Evolutionary conservation across 495 filamentous ascomycete species (phyloP).

Genomic region (Xylaria flabelliformis): DNA sequence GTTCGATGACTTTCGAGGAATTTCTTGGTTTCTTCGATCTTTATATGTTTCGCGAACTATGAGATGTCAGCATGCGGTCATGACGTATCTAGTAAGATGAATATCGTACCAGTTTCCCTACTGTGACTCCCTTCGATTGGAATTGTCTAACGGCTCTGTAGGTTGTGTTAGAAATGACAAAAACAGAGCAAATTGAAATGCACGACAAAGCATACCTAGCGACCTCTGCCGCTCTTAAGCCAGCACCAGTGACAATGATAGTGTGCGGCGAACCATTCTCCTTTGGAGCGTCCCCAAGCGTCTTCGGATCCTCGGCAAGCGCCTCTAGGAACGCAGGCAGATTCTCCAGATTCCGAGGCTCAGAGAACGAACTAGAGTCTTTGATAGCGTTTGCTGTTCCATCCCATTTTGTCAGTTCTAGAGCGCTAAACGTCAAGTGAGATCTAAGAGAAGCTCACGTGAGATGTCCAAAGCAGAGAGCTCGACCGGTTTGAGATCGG

Average conservation of each 20-base stretch:
- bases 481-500: slow-evolving; percentile 80
- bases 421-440: background rate
- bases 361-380: slow-evolving; percentile 77
- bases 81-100: background rate
- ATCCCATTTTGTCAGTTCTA: background rate
- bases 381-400: slow-evolving; percentile 48
- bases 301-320: slow-evolving; percentile 59
- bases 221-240: slow-evolving; percentile 79
- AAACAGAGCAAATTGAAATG: background rate
- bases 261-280: slow-evolving; percentile 84
- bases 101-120: slow-evolving; percentile 74
- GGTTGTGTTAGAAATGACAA: slow-evolving; percentile 21
- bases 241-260: slow-evolving; percentile 78
- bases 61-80: background rate
- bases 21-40: slow-evolving; percentile 82
- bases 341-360: slow-evolving; percentile 67
- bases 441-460: slow-evolving; percentile 55
- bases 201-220: slow-evolving; percentile 59
- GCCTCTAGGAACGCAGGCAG: slow-evolving; percentile 78
- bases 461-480: slow-evolving; percentile 81
- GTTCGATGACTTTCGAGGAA: slow-evolving; percentile 74
- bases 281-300: slow-evolving; percentile 67
- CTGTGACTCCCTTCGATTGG: slow-evolving; percentile 73
- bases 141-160: slow-evolving; percentile 74
- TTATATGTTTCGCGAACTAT: slow-evolving; percentile 95